Percentiles rank a stretch among this genome's conserved stretches.
Evolutionary conservation across 441 rosid genomes (phyloP).

Genomic region (Populus hybrid): DNA sequence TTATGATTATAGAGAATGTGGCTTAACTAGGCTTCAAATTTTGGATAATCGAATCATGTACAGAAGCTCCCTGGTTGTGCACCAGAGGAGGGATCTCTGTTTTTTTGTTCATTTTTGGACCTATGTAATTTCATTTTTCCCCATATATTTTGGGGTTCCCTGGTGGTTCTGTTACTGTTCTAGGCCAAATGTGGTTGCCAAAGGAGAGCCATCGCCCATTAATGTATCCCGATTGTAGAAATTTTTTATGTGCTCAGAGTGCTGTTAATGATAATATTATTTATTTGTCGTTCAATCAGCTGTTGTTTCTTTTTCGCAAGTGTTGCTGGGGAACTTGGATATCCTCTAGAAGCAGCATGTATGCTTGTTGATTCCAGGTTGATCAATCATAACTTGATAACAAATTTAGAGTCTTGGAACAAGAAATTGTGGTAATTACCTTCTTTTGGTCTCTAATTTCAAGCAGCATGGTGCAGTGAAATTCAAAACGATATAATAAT

Average conservation of each 20-base stretch:
- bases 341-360: not conserved
- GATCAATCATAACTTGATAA: too few relatives aligned
- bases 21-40: conserved; percentile 37
- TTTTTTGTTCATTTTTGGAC: conserved; percentile 33
- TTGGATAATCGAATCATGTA: conserved; percentile 32
- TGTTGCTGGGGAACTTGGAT: not conserved
- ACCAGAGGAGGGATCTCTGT: conserved; percentile 20
- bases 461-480: not conserved
- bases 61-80: conserved; percentile 26
- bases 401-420: too few relatives aligned
- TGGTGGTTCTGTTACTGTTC: conserved; percentile 14
- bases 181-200: conserved; percentile 20
- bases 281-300: not conserved
- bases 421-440: too few relatives aligned
- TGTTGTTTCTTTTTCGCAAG: not conserved
- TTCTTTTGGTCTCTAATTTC: too few relatives aligned
- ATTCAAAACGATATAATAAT: too few relatives aligned
- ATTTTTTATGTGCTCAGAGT: conserved; percentile 17
- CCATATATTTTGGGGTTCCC: conserved; percentile 15
- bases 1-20: conserved; percentile 29
- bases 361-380: too few relatives aligned
- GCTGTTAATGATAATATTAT: not conserved
- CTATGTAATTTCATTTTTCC: conserved; percentile 17
- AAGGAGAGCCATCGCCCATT: conserved; percentile 7
- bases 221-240: conserved; percentile 14